phyloP scores from a whole-genome alignment of 805 yeast species.

The Kazachstania psychrophila region DNA sequence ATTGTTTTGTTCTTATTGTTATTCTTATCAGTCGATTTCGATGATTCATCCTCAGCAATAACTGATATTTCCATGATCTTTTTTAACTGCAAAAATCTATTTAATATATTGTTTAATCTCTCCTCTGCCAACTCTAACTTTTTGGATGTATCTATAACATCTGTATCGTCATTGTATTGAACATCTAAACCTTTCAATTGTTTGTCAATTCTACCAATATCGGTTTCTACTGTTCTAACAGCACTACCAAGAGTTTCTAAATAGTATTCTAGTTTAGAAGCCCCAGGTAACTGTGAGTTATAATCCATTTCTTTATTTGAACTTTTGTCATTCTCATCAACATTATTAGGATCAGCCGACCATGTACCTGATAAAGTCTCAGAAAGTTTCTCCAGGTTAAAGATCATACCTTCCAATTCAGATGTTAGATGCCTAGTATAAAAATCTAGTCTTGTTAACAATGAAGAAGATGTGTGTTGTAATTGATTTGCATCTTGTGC shows the following conservation, averaged over 20 bases:
- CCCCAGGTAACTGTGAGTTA: constrained; percentile 28
- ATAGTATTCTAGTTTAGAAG: constrained; percentile 58
- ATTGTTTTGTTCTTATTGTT: constrained; percentile 15
- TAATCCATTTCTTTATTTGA: constrained; percentile 12
- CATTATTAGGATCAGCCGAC: constrained; percentile 8
- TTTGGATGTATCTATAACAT: constrained; percentile 31
- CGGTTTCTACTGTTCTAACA: constrained; percentile 45
- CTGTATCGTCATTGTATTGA: constrained; percentile 13
- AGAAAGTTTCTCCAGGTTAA: constrained; percentile 41
- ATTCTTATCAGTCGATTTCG: background rate
- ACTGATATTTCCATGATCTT: constrained; percentile 31
- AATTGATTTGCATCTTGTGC: constrained; percentile 30
- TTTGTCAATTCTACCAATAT: constrained; percentile 30
- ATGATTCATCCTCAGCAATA: background rate
- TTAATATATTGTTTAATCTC: constrained; percentile 39
- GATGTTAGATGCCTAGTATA: constrained; percentile 50
- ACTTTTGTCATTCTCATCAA: constrained; percentile 3
- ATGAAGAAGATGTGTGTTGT: constrained; percentile 40
- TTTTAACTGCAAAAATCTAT: constrained; percentile 37
- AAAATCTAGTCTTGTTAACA: constrained; percentile 52
- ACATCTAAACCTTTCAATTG: constrained; percentile 21
- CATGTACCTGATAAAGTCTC: constrained; percentile 39
- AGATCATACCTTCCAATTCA: constrained; percentile 44
- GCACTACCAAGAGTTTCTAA: constrained; percentile 52
- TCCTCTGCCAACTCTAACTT: constrained; percentile 37